Conservation (phyloP, 2,329 filamentous ascomycete species). For the Rhexocercosporidium sp. region DNA sequence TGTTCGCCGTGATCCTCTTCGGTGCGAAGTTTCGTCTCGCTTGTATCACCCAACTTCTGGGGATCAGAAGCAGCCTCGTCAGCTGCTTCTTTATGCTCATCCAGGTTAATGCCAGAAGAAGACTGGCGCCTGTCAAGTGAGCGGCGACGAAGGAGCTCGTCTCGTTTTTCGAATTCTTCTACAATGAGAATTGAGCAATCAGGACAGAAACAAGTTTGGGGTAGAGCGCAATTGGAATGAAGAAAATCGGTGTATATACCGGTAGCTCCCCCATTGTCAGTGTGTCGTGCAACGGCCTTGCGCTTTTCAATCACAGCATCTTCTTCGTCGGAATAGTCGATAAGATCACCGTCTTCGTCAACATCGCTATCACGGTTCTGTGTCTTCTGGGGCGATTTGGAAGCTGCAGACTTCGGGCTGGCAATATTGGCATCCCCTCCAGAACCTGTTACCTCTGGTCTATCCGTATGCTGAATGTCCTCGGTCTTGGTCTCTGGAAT, state of each 20-base stretch:
- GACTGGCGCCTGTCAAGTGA: constrained; percentile 26
- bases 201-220: constrained; percentile 37
- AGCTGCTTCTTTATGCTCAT: not conserved
- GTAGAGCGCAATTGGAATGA: constrained; percentile 33
- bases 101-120: not conserved
- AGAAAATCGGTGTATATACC: constrained; percentile 38
- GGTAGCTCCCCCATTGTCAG: constrained; percentile 29
- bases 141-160: constrained; percentile 35
- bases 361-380: constrained; percentile 10
- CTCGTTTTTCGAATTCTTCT: constrained; percentile 32
- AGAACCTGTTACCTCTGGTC: not conserved
- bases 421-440: not conserved
- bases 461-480: not conserved
- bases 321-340: constrained; percentile 54
- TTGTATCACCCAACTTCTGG: not conserved
- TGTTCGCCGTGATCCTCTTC: not conserved
- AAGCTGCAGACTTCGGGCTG: not conserved
- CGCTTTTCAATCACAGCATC: constrained; percentile 40
- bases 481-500: not conserved
- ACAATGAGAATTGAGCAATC: constrained; percentile 34
- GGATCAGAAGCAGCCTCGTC: not conserved
- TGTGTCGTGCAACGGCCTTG: constrained; percentile 13
- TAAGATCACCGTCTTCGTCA: constrained; percentile 48
- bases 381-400: not conserved
- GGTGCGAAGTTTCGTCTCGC: not conserved